A percentile compares a stretch with the other conserved stretches of the same genome.
These are phyloP conservation scores for Botrytis porri DNA, from an alignment of 2,329 filamentous ascomycete genomes.

Conservation along the genomic window DNA sequence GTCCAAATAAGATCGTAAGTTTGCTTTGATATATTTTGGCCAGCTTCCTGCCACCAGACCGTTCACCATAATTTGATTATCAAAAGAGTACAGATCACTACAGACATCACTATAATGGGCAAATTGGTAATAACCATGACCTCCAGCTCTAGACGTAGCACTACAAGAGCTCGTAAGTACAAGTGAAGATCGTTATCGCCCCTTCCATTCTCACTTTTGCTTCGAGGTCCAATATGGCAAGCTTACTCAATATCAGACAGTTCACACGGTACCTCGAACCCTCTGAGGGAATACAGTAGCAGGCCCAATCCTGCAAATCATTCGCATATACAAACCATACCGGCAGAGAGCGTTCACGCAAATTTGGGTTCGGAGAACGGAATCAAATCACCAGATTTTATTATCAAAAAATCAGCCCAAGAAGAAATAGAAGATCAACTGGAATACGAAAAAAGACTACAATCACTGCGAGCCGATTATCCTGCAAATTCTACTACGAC, in stretches of 20 bases:
- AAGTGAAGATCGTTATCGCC: conserved; percentile 3
- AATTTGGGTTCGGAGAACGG: background rate
- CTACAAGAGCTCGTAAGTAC: conserved; percentile 12
- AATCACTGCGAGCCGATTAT: background rate
- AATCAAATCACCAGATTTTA: conserved; percentile 1
- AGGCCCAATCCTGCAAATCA: conserved; percentile 5
- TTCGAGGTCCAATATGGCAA: background rate
- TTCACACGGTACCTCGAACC: background rate
- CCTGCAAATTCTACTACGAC: background rate
- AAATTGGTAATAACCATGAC: background rate
- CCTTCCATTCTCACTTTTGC: conserved; percentile 15
- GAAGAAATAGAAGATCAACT: conserved; percentile 20
- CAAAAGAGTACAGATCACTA: background rate
- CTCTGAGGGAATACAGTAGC: conserved; percentile 11
- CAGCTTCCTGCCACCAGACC: background rate
- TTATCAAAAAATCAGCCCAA: conserved; percentile 19
- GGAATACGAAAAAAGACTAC: conserved; percentile 5
- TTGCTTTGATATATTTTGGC: background rate
- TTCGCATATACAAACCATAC: conserved; percentile 19
- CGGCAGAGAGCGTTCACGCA: conserved; percentile 1
- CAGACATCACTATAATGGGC: background rate
- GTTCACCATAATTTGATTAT: background rate
- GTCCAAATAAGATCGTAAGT: background rate
- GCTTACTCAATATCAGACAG: conserved; percentile 19
- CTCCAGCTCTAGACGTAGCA: conserved; percentile 1